A percentile compares a stretch with the other conserved stretches of the same genome.
phyloP scores from a whole-genome alignment of 441 rosid species.

The Manihot esculenta region DNA sequence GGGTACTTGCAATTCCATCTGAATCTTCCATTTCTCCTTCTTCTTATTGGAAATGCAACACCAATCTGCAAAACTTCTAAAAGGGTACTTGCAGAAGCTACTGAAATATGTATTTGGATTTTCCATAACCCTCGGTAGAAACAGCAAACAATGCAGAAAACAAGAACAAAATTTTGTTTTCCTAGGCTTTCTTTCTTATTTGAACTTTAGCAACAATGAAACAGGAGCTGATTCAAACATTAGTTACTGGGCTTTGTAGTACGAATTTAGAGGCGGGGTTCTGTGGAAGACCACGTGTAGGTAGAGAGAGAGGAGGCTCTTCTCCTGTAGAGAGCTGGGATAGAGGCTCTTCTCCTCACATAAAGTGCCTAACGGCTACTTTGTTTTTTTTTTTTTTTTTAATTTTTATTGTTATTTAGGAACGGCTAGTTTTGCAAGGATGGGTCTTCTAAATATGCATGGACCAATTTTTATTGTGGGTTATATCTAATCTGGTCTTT shows the following conservation, averaged over 20 bases:
- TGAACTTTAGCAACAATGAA: conserved; percentile 23
- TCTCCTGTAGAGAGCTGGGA: conserved; percentile 12
- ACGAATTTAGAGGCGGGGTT: conserved; percentile 24
- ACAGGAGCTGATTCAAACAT: conserved; percentile 29
- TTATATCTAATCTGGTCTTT: too few species aligned
- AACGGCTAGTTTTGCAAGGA: conserved; percentile 24
- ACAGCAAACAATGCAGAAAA: conserved; percentile 5
- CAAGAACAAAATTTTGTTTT: too few species aligned
- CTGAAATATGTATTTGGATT: conserved; percentile 11
- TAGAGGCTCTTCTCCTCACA: conserved; percentile 27
- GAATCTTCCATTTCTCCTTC: conserved; percentile 24
- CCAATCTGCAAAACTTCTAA: conserved; percentile 24
- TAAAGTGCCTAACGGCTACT: conserved; percentile 54
- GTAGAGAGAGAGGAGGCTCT: conserved; percentile 24
- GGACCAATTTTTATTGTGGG: too few species aligned
- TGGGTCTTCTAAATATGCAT: too few species aligned
- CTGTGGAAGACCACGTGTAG: conserved; percentile 40
- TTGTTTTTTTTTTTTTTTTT: too few species aligned
- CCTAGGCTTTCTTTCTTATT: too few species aligned
- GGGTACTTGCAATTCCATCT: not conserved
- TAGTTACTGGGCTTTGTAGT: conserved; percentile 38
- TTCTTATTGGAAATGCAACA: conserved; percentile 28
- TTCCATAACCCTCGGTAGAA: conserved; percentile 29
- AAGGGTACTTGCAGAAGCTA: conserved; percentile 17
- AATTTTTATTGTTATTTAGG: too few species aligned